A percentile compares a stretch with the other conserved stretches of the same genome.
phyloP scores from a whole-genome alignment of 805 yeast species.

The Yarrowia sp. region DNA sequence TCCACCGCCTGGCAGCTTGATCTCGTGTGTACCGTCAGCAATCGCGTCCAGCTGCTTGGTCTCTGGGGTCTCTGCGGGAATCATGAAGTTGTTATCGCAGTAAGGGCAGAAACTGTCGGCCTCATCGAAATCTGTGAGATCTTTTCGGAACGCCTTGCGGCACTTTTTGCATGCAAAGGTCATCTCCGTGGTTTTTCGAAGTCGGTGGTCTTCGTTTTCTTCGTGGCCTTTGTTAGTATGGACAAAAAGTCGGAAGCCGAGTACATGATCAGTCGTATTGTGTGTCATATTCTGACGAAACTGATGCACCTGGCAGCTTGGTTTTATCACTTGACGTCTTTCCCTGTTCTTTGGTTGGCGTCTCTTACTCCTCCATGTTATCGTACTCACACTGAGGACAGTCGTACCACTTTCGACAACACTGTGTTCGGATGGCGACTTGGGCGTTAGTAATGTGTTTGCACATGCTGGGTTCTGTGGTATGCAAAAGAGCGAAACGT shows the following conservation, averaged over 20 bases:
- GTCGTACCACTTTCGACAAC: conserved; percentile 50
- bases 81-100: conserved; percentile 49
- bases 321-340: no score
- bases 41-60: conserved; percentile 34
- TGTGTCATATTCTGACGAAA: no score
- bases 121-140: conserved; percentile 49
- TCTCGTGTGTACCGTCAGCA: conserved; percentile 34
- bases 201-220: conserved; percentile 47
- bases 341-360: no score
- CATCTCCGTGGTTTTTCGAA: conserved; percentile 48
- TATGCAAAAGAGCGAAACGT: not conserved
- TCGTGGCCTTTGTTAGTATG: conserved; percentile 45
- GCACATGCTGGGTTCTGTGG: conserved; percentile 44
- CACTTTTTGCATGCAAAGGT: conserved; percentile 50
- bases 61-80: conserved; percentile 44
- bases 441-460: conserved; percentile 49
- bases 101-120: conserved; percentile 50
- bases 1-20: conserved; percentile 8
- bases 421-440: conserved; percentile 49
- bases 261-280: no score
- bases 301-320: no score
- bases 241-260: no score
- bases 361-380: no score
- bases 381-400: conserved; percentile 48
- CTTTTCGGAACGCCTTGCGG: conserved; percentile 49